Evolutionary conservation across 306 rosid species (phyloP).

Genomic region (Corylus americana): DNA sequence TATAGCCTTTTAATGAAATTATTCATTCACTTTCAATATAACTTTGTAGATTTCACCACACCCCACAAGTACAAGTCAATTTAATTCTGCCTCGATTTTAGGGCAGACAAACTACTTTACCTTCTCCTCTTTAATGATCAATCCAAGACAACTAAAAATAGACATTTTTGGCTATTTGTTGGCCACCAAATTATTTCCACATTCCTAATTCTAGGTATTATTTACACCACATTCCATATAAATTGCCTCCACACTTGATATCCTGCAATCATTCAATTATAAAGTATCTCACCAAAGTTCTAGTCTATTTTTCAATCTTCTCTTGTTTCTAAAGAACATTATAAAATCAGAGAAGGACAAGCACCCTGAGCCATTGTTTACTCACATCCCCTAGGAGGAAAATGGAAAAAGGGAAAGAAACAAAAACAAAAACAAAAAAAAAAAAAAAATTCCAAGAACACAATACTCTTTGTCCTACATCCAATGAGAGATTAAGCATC

Average conservation of each 20-base stretch:
- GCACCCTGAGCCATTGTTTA: neutral
- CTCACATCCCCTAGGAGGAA: neutral
- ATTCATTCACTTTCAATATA: neutral
- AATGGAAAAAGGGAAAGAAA: neutral
- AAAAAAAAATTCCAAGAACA: neutral
- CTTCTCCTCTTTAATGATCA: neutral
- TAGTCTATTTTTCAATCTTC: neutral
- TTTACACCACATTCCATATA: neutral
- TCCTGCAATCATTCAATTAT: neutral
- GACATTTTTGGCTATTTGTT: neutral
- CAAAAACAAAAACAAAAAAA: neutral
- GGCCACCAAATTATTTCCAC: neutral
- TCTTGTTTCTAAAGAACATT: neutral
- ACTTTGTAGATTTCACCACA: neutral
- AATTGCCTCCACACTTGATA: neutral
- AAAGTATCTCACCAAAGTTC: neutral
- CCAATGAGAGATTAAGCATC: neutral
- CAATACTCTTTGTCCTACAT: neutral
- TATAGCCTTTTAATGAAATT: neutral
- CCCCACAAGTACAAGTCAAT: neutral
- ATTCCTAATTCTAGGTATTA: too few relatives aligned
- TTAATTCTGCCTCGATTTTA: neutral
- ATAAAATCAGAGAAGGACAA: neutral
- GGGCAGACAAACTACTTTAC: neutral
- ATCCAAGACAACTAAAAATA: neutral